Evolutionary conservation across 768 basidiomycete genomes (phyloP).

Genomic region (Boletus vermiculosoides): DNA sequence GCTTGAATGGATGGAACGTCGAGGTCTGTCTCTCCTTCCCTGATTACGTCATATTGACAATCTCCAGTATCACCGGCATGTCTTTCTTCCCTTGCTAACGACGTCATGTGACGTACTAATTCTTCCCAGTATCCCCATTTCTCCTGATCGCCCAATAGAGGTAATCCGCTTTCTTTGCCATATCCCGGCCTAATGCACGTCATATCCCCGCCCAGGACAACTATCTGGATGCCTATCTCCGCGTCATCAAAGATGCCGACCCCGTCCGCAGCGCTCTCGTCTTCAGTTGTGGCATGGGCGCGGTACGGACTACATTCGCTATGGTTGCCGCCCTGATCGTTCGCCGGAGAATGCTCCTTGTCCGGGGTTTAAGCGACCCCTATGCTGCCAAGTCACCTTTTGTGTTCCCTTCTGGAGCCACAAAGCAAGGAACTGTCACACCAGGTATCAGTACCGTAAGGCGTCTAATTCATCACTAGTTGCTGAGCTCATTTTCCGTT

Average conservation of each 20-base stretch:
- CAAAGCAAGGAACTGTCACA: constrained; percentile 21
- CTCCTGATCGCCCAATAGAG: constrained; percentile 88
- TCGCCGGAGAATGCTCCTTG: constrained; percentile 68
- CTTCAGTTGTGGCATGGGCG: constrained; percentile 97
- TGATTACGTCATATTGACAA: constrained; percentile 10
- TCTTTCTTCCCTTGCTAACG: background rate
- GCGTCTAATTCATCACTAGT: background rate
- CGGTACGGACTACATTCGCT: constrained; percentile 92
- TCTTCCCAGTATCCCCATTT: constrained; percentile 80
- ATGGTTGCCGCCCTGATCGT: constrained; percentile 94
- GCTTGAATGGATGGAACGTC: constrained; percentile 85
- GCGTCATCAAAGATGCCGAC: constrained; percentile 75
- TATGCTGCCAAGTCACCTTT: constrained; percentile 49
- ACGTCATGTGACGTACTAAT: constrained; percentile 9
- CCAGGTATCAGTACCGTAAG: constrained; percentile 53
- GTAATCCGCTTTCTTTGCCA: constrained; percentile 36
- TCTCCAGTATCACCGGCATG: constrained; percentile 73
- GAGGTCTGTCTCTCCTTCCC: constrained; percentile 48
- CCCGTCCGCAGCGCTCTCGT: constrained; percentile 81
- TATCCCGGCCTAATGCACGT: background rate
- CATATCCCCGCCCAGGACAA: constrained; percentile 57
- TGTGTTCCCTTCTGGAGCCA: constrained; percentile 4
- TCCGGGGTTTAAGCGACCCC: constrained; percentile 72
- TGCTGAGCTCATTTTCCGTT: constrained; percentile 2
- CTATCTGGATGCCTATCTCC: constrained; percentile 91